phyloP scores from a whole-genome alignment of 2,329 filamentous ascomycete genomes.

The Sphaerulina populicola region DNA sequence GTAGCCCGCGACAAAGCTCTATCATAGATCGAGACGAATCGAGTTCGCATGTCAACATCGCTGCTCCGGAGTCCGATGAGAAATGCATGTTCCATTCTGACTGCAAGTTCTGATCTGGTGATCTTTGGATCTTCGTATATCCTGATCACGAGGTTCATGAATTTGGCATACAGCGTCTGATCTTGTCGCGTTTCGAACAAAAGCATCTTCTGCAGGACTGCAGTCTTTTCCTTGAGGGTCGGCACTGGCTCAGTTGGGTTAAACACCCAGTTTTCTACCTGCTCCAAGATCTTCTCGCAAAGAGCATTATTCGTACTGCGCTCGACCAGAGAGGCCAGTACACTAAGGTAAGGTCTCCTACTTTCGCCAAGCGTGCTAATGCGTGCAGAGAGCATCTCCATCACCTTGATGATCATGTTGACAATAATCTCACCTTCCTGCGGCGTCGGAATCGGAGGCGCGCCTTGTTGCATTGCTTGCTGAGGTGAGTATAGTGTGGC shows the following conservation, averaged over 20 bases:
- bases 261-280: constrained; percentile 96
- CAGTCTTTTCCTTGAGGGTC: constrained; percentile 96
- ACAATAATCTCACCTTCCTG: constrained; percentile 85
- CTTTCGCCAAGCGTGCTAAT: constrained; percentile 92
- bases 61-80: constrained; percentile 86
- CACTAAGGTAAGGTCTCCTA: constrained; percentile 84
- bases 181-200: constrained; percentile 83
- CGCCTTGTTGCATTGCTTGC: constrained; percentile 40
- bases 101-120: constrained; percentile 86
- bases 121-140: constrained; percentile 98
- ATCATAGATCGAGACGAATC: constrained; percentile 95
- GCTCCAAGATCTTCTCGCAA: constrained; percentile 83
- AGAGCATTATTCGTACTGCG: constrained; percentile 80
- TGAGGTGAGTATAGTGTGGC: constrained; percentile 56
- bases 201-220: constrained; percentile 98
- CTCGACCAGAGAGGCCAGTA: constrained; percentile 88
- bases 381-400: constrained; percentile 81
- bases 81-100: constrained; percentile 96
- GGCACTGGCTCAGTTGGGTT: constrained; percentile 90
- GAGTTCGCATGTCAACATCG: constrained; percentile 92
- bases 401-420: constrained; percentile 84
- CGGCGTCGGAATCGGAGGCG: constrained; percentile 49
- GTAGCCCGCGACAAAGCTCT: constrained; percentile 88
- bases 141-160: constrained; percentile 88
- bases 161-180: constrained; percentile 78